phyloP scores from a whole-genome alignment of 192 early-diverging fungal species.

The Coemansia sp. region DNA sequence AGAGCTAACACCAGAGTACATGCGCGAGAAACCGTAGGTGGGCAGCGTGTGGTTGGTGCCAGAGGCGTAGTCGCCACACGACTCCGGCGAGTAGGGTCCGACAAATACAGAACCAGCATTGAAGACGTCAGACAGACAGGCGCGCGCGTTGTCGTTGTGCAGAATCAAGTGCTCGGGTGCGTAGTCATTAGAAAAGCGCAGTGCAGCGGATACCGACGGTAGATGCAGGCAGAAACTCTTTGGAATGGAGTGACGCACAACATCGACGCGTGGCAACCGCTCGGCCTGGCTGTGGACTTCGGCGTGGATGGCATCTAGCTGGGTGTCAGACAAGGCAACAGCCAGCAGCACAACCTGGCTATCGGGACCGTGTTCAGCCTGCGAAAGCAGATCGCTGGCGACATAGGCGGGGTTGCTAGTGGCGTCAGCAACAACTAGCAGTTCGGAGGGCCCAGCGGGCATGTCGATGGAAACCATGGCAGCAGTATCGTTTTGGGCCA shows the following conservation, averaged over 20 bases:
- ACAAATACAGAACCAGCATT: slow-evolving; percentile 99
- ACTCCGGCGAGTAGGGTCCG: slow-evolving; percentile 92
- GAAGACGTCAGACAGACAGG: slow-evolving; percentile 62
- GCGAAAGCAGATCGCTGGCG: slow-evolving; percentile 90
- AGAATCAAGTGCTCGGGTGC: slow-evolving; percentile 98
- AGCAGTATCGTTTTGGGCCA: slow-evolving; percentile 90
- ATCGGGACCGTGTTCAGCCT: slow-evolving; percentile 97
- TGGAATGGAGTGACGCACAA: slow-evolving; percentile 84
- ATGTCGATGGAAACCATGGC: slow-evolving; percentile 97
- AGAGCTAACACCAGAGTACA: slow-evolving; percentile 99
- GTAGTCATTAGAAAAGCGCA: slow-evolving; percentile 93
- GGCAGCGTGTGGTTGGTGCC: slow-evolving; percentile 99
- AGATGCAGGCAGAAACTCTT: slow-evolving; percentile 81
- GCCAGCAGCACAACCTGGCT: slow-evolving; percentile 95
- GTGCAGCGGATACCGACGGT: slow-evolving; percentile 68
- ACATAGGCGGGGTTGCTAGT: slow-evolving; percentile 85
- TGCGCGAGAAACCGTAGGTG: slow-evolving; percentile 95
- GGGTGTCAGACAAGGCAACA: slow-evolving; percentile 65
- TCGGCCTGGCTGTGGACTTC: slow-evolving; percentile 81
- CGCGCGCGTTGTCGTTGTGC: slow-evolving; percentile 76
- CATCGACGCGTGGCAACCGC: slow-evolving; percentile 80
- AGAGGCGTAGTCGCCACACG: slow-evolving; percentile 98
- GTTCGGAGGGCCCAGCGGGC: slow-evolving; percentile 99
- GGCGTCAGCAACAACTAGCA: slow-evolving; percentile 94
- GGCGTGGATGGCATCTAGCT: slow-evolving; percentile 73